Evolutionary conservation across 352 stramenopile genomes (phyloP), one percentile per base, ranked within the genome.

Genomic region (Globisporangium radiosum): DNA sequence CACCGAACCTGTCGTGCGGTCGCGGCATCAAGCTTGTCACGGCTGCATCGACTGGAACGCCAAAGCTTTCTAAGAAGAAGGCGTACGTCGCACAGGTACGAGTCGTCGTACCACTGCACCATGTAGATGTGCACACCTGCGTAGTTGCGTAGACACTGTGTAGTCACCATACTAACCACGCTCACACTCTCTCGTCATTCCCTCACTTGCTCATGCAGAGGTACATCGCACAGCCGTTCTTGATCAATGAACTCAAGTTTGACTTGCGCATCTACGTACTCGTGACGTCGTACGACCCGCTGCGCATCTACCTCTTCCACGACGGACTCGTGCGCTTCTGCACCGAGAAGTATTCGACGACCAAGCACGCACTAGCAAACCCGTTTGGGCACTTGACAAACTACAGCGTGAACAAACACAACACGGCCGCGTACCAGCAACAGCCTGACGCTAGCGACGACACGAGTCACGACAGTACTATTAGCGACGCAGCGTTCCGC

Each of bases 401-500:
- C 70, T 97, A 95, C 76, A 90, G 75, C 57, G 84, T 97, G 56
- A 97, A 97, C 70, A 96, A 97, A 66, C 94, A 89, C 52, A 96
- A 90, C 64, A 73, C 66, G 36, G 64, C 69, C 1, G 70, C 64
- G 2, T 96, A 94, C 62, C 70, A 90, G 63, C 74, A 81, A 15
- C 90, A 89, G 56, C 7, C 40, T 8, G 40, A 44, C 40, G 40
- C 40, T 14, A 8, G 40, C 40, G 40, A 44, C 40, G 7, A 8
- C 7, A 44, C 40, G 40, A 33, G 25, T 33, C 25, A 33, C 25
- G 25, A 33, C 25, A 33, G 25, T 33, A 33, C 25, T 13, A 47
- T 10, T 15, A 13, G 7, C 42, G 14, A 47, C 9, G 9, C 42
- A 14, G 45, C 61, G 6, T 63, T 73, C 40, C 59, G 52, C n/a